Conservation (phyloP, 768 basidiomycete species). For the Boletus huronensis region DNA sequence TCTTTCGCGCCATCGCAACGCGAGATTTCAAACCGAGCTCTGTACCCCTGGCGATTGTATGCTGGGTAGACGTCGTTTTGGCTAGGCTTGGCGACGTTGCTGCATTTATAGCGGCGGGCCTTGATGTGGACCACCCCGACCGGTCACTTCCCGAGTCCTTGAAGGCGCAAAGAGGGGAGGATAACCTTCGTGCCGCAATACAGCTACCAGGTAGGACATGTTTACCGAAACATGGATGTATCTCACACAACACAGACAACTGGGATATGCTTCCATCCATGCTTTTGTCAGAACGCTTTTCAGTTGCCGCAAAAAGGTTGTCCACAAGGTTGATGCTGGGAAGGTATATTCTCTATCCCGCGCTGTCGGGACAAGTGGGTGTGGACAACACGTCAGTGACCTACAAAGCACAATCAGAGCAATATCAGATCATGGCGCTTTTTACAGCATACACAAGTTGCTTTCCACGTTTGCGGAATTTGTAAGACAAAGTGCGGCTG, state of each 20-base stretch:
- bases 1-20: slow-evolving; percentile 45
- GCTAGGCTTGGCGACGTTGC: slow-evolving; percentile 45
- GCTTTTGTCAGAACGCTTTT: slow-evolving; percentile 47
- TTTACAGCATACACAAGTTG: slow-evolving; percentile 12
- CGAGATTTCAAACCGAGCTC: slow-evolving; percentile 24
- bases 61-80: slow-evolving; percentile 64
- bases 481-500: slow-evolving; percentile 18
- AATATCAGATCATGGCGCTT: neutral
- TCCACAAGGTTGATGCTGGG: slow-evolving; percentile 54
- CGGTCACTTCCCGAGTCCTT: slow-evolving; percentile 28
- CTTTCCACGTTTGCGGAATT: slow-evolving; percentile 18
- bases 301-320: slow-evolving; percentile 60
- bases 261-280: slow-evolving; percentile 48
- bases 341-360: slow-evolving; percentile 49
- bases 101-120: slow-evolving; percentile 30
- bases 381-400: slow-evolving; percentile 22
- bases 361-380: slow-evolving; percentile 20
- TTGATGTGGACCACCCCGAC: slow-evolving; percentile 9
- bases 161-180: slow-evolving; percentile 44
- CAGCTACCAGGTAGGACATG: slow-evolving; percentile 60
- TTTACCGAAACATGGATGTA: neutral
- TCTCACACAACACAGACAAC: slow-evolving; percentile 38
- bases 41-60: slow-evolving; percentile 40
- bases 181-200: slow-evolving; percentile 53
- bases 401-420: neutral